Evolutionary conservation across 1,284 basidiomycete genomes (phyloP).

Genomic region (Phellopilus nigrolimitatus): DNA sequence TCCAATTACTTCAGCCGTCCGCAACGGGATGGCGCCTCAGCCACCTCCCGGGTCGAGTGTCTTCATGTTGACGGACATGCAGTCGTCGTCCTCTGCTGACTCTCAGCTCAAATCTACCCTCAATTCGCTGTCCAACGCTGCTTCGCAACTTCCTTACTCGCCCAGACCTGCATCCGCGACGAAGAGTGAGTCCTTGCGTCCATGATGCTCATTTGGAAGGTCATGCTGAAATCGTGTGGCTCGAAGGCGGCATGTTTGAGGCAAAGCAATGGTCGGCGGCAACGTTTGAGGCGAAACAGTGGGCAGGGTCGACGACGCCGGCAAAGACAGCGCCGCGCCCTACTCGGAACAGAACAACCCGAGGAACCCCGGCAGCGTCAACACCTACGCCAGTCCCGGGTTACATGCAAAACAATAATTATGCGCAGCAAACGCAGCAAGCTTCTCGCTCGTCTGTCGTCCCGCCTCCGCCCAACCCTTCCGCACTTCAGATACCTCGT

Average conservation of each 20-base stretch:
- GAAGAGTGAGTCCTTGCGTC: background rate
- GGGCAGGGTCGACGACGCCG: slow-evolving; percentile 13
- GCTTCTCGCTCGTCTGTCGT: slow-evolving; percentile 21
- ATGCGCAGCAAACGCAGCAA: slow-evolving; percentile 14
- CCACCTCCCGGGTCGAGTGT: slow-evolving; percentile 11
- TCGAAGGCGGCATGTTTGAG: slow-evolving; percentile 31
- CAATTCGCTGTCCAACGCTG: slow-evolving; percentile 44
- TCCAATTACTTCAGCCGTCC: slow-evolving; percentile 6
- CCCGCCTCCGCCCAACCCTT: slow-evolving; percentile 28
- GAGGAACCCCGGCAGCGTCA: slow-evolving; percentile 5
- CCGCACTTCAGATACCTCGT: slow-evolving; percentile 33
- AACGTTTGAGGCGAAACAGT: slow-evolving; percentile 19
- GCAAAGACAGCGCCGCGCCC: slow-evolving; percentile 5
- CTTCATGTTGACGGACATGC: slow-evolving; percentile 37
- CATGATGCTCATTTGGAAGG: background rate
- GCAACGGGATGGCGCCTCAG: slow-evolving; percentile 14
- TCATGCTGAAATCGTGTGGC: slow-evolving; percentile 17
- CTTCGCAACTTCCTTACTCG: slow-evolving; percentile 38
- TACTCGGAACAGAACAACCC: slow-evolving; percentile 1
- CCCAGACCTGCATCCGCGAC: background rate
- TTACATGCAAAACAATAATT: slow-evolving; percentile 11
- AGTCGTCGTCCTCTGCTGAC: slow-evolving; percentile 33
- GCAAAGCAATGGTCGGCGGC: slow-evolving; percentile 17
- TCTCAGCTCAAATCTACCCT: slow-evolving; percentile 55
- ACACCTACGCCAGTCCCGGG: slow-evolving; percentile 15